Evolutionary conservation across 768 basidiomycete genomes (phyloP).

Genomic region (Kwoniella bestiolae): DNA sequence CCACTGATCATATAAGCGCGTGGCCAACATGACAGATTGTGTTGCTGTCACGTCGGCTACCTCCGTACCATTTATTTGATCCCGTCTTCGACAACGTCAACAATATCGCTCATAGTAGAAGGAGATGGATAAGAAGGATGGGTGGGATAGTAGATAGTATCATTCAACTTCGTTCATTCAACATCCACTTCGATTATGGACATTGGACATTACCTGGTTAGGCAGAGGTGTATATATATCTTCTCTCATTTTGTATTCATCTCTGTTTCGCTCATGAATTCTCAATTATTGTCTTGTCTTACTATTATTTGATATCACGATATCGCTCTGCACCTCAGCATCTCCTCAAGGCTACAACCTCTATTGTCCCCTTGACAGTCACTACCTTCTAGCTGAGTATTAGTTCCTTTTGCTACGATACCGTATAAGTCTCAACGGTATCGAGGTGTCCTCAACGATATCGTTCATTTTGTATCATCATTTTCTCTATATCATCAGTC

Average conservation of each 20-base stretch:
- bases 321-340: neutral
- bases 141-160: neutral
- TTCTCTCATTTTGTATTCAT: neutral
- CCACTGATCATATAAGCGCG: no score
- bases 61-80: no score
- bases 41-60: no score
- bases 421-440: neutral
- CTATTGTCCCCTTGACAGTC: neutral
- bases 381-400: neutral
- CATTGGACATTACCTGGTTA: neutral
- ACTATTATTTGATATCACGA: neutral
- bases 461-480: no score
- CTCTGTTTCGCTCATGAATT: neutral
- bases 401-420: neutral
- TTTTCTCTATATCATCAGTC: no score
- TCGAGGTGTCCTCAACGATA: neutral
- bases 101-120: no score
- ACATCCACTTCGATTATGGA: neutral
- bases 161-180: slow-evolving; percentile 1
- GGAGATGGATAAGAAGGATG: no score
- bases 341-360: neutral
- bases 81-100: no score
- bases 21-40: no score
- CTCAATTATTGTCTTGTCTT: neutral
- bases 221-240: neutral